phyloP scores from a whole-genome alignment of 1,284 basidiomycete genomes.

The Baeospora myosura region DNA sequence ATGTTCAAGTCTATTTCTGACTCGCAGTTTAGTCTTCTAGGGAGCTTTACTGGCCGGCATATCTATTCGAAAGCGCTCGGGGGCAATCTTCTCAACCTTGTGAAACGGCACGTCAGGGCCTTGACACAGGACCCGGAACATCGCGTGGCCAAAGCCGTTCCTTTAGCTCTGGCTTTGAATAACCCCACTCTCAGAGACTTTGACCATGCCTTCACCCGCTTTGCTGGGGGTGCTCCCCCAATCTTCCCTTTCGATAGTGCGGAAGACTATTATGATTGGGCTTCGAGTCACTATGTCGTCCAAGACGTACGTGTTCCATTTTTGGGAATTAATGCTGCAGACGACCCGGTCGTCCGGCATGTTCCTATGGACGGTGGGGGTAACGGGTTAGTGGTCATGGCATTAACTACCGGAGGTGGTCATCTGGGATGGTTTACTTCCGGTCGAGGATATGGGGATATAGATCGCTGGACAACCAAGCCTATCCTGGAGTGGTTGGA shows the following conservation, averaged over 20 bases:
- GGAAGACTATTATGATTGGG: slow-evolving; percentile 79
- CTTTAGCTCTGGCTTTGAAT: slow-evolving; percentile 37
- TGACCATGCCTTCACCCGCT: slow-evolving; percentile 62
- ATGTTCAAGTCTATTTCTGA: too few species aligned
- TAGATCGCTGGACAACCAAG: background rate
- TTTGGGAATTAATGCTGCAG: slow-evolving; percentile 1
- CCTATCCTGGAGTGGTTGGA: slow-evolving; percentile 3
- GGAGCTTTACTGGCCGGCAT: slow-evolving; percentile 55
- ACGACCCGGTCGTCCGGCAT: slow-evolving; percentile 3
- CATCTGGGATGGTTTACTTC: slow-evolving; percentile 4
- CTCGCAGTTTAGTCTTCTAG: slow-evolving; percentile 30
- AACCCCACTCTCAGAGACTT: slow-evolving; percentile 54
- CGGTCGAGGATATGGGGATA: background rate
- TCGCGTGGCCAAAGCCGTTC: slow-evolving; percentile 40
- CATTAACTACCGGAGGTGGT: slow-evolving; percentile 1
- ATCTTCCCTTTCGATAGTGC: slow-evolving; percentile 76
- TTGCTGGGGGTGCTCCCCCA: slow-evolving; percentile 73
- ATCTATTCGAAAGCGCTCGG: slow-evolving; percentile 85
- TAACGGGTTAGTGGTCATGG: background rate
- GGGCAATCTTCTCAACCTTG: slow-evolving; percentile 63
- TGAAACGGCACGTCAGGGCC: slow-evolving; percentile 52
- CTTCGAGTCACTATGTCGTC: slow-evolving; percentile 32
- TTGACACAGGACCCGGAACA: slow-evolving; percentile 47
- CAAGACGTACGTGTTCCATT: background rate
- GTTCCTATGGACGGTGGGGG: slow-evolving; percentile 1